A percentile compares a stretch with the other conserved stretches of the same genome.
Conservation (phyloP, 805 yeast genomes). For the Monosporozyma unispora region DNA sequence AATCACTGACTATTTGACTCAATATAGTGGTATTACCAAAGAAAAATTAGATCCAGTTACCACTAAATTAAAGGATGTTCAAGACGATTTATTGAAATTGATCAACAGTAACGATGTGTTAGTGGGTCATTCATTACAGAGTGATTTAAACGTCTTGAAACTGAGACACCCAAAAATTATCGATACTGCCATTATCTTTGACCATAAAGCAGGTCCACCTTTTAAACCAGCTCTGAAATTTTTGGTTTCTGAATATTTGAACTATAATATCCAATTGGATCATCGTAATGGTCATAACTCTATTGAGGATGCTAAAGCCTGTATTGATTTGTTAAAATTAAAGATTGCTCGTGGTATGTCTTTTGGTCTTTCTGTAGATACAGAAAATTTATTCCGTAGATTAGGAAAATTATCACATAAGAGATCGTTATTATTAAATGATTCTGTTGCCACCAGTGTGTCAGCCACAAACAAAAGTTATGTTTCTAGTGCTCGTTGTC, state of each 20-base stretch:
- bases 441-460: conserved; percentile 23
- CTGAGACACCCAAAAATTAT: conserved; percentile 65
- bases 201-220: conserved; percentile 80
- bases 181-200: conserved; percentile 71
- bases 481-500: conserved; percentile 33
- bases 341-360: conserved; percentile 59
- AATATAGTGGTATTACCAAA: conserved; percentile 79
- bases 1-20: conserved; percentile 73
- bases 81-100: conserved; percentile 39
- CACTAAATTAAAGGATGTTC: conserved; percentile 60
- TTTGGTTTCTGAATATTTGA: conserved; percentile 50
- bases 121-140: conserved; percentile 85
- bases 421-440: conserved; percentile 29
- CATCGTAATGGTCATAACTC: conserved; percentile 68
- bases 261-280: conserved; percentile 58
- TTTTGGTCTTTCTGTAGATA: conserved; percentile 47
- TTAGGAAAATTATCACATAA: conserved; percentile 26
- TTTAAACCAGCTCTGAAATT: conserved; percentile 67
- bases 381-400: conserved; percentile 36
- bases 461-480: neutral
- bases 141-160: conserved; percentile 64
- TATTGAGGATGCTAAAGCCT: conserved; percentile 72
- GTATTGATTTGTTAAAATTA: conserved; percentile 64
- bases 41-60: conserved; percentile 52
- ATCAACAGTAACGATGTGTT: conserved; percentile 56